Conservation (phyloP, 768 basidiomycete genomes). For the Naganishia onofrii region DNA sequence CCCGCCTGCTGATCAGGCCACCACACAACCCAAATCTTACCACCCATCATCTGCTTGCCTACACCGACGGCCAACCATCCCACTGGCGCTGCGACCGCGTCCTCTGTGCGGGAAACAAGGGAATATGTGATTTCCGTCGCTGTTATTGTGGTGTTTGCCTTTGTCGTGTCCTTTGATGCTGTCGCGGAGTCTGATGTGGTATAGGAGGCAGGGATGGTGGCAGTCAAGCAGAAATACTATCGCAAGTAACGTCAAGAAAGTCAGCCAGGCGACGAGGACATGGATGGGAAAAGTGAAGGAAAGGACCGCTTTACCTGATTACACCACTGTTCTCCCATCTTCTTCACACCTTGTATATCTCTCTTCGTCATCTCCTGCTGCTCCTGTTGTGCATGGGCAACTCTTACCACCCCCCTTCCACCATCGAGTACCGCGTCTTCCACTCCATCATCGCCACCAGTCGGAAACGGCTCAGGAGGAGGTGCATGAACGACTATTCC, state of each 20-base stretch:
- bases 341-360: too few species aligned
- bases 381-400: too few species aligned
- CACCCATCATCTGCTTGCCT: slow-evolving; percentile 18
- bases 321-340: background rate
- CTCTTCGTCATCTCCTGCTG: too few species aligned
- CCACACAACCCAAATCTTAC: slow-evolving; percentile 19
- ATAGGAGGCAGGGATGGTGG: background rate
- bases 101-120: background rate
- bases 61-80: slow-evolving; percentile 24
- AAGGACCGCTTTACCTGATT: background rate
- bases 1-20: background rate
- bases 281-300: too few species aligned
- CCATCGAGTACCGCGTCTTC: too few species aligned
- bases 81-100: background rate
- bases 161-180: background rate
- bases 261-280: too few species aligned
- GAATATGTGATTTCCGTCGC: background rate
- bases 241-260: too few species aligned
- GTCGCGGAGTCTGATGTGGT: too few species aligned
- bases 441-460: too few species aligned
- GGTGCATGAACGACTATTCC: too few species aligned
- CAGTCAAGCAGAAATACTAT: background rate
- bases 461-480: too few species aligned
- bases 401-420: too few species aligned
- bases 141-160: background rate